A percentile compares a stretch with the other conserved stretches of the same genome.
Conservation (phyloP, 352 stramenopile genomes). For the Phytopythium cucurbitacearum region DNA sequence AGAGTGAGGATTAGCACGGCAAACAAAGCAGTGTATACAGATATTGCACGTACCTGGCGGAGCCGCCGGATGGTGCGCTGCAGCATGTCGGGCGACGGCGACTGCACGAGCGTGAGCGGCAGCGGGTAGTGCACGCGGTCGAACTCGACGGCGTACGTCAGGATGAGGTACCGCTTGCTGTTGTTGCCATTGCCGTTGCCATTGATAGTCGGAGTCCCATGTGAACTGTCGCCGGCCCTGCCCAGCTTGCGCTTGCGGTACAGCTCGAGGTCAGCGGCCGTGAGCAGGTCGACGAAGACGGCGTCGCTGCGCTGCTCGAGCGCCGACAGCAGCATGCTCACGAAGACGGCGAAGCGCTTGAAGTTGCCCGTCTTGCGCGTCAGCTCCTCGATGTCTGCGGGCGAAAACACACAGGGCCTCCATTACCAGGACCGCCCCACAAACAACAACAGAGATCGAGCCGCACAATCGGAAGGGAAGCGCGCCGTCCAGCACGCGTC, state of each 20-base stretch:
- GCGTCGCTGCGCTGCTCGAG: conserved; percentile 67
- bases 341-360: conserved; percentile 90
- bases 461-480: conserved; percentile 45
- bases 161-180: conserved; percentile 89
- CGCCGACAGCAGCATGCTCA: conserved; percentile 90
- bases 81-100: conserved; percentile 60
- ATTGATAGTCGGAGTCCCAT: conserved; percentile 5
- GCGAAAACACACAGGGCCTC: neutral
- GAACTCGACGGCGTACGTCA: conserved; percentile 93
- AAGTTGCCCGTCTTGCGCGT: conserved; percentile 93
- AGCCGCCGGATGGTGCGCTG: conserved; percentile 79
- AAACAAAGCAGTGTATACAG: neutral
- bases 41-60: conserved; percentile 19
- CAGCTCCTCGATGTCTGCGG: conserved; percentile 85
- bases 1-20: neutral
- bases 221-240: conserved; percentile 3
- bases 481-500: conserved; percentile 51
- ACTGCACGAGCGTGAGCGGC: conserved; percentile 69
- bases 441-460: neutral
- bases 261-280: conserved; percentile 79
- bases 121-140: conserved; percentile 93
- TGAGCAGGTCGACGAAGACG: conserved; percentile 91
- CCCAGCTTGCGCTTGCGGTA: conserved; percentile 76
- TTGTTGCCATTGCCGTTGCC: conserved; percentile 8
- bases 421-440: neutral